phyloP scores from a whole-genome alignment of 345 rosid species.

The Sonneratia alba region DNA sequence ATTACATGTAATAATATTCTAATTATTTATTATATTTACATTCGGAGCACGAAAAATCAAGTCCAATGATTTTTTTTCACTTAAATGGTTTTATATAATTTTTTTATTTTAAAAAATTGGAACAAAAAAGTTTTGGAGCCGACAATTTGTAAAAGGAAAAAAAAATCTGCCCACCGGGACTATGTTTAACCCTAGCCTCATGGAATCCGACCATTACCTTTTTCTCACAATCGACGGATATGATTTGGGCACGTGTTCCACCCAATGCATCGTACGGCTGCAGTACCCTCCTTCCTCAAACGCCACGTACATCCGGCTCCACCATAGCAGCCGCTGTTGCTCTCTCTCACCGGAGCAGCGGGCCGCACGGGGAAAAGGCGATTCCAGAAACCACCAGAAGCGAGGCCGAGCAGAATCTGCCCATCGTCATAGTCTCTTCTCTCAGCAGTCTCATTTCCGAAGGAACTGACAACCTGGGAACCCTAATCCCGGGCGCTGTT shows the following conservation, averaged over 20 bases:
- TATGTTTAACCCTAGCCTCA: background rate
- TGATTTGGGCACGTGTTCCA: background rate
- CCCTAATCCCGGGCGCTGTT: background rate
- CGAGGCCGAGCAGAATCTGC: no score
- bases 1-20: no score
- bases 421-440: no score
- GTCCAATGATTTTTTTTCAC: no score
- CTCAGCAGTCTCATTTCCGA: background rate
- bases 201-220: background rate
- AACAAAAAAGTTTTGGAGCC: no score
- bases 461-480: background rate
- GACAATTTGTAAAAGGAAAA: no score
- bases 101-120: no score
- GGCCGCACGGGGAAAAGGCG: no score
- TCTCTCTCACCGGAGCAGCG: background rate
- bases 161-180: background rate
- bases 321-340: background rate
- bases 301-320: background rate
- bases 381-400: no score
- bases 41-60: no score
- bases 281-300: background rate
- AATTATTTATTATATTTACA: no score
- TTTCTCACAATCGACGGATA: background rate
- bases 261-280: background rate
- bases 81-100: no score